These are phyloP conservation scores for Amanita pseudoporphyria DNA, from an alignment of 768 basidiomycete genomes.

Conservation along the genomic window DNA sequence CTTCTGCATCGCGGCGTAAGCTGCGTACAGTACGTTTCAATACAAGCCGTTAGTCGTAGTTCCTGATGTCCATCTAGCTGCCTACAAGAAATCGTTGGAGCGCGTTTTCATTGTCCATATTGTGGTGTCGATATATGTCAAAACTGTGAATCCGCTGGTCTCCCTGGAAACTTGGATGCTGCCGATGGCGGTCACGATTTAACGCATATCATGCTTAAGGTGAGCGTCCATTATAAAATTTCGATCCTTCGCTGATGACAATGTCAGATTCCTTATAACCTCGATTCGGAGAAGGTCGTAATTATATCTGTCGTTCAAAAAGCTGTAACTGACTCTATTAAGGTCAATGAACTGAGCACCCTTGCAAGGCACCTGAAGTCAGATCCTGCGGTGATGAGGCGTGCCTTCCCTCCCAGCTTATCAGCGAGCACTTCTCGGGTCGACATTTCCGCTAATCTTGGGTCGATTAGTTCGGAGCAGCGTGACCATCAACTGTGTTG, in stretches of 20 bases:
- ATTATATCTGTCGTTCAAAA: neutral
- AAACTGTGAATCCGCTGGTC: conserved; percentile 79
- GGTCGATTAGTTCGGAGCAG: conserved; percentile 1
- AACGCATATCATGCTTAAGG: conserved; percentile 94
- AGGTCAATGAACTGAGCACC: conserved; percentile 5
- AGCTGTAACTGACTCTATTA: neutral
- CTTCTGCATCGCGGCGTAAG: conserved; percentile 74
- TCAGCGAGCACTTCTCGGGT: conserved; percentile 1
- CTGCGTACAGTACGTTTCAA: conserved; percentile 68
- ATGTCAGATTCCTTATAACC: conserved; percentile 73
- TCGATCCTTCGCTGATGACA: conserved; percentile 3
- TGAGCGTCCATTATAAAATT: conserved; percentile 15
- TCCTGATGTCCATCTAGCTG: conserved; percentile 41
- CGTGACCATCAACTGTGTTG: conserved; percentile 52
- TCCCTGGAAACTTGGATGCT: conserved; percentile 75
- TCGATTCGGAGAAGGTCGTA: conserved; percentile 32
- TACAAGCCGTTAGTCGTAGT: neutral
- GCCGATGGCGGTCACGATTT: conserved; percentile 71
- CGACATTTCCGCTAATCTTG: neutral
- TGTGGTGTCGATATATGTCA: conserved; percentile 83
- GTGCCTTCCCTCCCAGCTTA: conserved; percentile 14
- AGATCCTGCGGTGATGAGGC: conserved; percentile 56
- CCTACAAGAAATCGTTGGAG: conserved; percentile 82
- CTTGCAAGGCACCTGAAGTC: conserved; percentile 61
- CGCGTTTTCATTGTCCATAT: conserved; percentile 86